Evolutionary conservation across 306 rosid species (phyloP).

Genomic region (Pterocarpus santalinus): DNA sequence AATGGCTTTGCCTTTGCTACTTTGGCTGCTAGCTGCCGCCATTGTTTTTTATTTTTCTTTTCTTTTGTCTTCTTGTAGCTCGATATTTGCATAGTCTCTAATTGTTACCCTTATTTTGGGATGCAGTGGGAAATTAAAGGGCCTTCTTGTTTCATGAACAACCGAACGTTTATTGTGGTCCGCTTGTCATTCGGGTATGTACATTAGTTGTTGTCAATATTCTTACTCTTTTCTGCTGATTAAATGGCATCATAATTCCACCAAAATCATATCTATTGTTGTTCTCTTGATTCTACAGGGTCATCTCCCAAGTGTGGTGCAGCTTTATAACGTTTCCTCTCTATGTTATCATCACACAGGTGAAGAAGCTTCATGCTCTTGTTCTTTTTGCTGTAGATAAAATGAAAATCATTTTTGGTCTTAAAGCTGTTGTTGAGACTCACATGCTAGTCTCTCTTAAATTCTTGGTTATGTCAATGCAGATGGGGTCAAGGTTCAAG

Average conservation of each 20-base stretch:
- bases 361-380: constrained; percentile 40
- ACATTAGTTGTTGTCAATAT: neutral
- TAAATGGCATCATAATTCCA: neutral
- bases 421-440: too few relatives aligned
- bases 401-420: too few relatives aligned
- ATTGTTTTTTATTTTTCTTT: too few relatives aligned
- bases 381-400: neutral
- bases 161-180: constrained; percentile 61
- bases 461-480: constrained; percentile 42
- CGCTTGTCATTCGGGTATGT: constrained; percentile 85
- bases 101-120: constrained; percentile 28
- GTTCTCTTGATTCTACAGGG: constrained; percentile 56
- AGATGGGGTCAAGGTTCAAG: constrained; percentile 92
- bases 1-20: too few relatives aligned
- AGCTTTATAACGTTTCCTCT: constrained; percentile 93
- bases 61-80: neutral
- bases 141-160: constrained; percentile 89
- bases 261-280: too few relatives aligned
- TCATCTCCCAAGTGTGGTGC: constrained; percentile 86
- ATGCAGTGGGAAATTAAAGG: constrained; percentile 85
- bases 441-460: neutral
- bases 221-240: neutral
- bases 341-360: constrained; percentile 92
- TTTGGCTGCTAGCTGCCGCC: neutral
- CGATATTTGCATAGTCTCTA: neutral